Conservation (phyloP, 179 eudicot species). For the Pouteria campechiana region DNA sequence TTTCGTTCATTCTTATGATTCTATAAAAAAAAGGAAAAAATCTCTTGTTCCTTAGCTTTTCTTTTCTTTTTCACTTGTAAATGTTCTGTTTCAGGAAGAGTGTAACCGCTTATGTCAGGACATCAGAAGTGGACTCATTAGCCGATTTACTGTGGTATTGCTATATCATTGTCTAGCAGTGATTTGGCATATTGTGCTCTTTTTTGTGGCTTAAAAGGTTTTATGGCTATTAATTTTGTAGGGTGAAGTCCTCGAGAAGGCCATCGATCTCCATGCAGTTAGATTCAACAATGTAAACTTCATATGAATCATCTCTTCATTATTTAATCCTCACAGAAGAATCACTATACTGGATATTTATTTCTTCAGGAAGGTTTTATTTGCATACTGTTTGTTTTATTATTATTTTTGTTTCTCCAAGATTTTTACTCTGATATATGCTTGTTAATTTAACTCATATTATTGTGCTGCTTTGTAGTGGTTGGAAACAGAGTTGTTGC, state of each 20-base stretch:
- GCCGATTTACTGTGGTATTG: constrained; percentile 81
- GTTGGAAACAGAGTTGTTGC: constrained; percentile 71
- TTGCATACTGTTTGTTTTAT: too few relatives aligned
- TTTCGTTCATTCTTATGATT: too few relatives aligned
- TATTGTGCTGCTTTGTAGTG: constrained; percentile 45
- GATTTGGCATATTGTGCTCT: not conserved
- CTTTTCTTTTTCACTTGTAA: too few relatives aligned
- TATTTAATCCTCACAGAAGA: too few relatives aligned
- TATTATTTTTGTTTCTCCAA: too few relatives aligned
- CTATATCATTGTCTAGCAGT: not conserved
- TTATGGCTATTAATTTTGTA: constrained; percentile 24
- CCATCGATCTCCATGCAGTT: constrained; percentile 63
- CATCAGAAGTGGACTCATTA: constrained; percentile 88
- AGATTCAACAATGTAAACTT: constrained; percentile 85
- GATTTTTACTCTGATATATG: too few relatives aligned
- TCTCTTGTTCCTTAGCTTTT: too few relatives aligned
- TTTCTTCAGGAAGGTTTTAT: too few relatives aligned
- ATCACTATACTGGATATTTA: too few relatives aligned
- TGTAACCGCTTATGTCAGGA: constrained; percentile 97
- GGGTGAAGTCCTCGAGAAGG: constrained; percentile 93
- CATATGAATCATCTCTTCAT: not conserved
- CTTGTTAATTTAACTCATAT: too few relatives aligned
- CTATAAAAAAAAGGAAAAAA: too few relatives aligned
- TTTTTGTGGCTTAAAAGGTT: too few relatives aligned
- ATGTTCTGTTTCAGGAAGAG: constrained; percentile 78